A percentile compares a stretch with the other conserved stretches of the same genome.
Conservation (phyloP, 1,284 basidiomycete genomes). For the Singerocomus inundabilis region DNA sequence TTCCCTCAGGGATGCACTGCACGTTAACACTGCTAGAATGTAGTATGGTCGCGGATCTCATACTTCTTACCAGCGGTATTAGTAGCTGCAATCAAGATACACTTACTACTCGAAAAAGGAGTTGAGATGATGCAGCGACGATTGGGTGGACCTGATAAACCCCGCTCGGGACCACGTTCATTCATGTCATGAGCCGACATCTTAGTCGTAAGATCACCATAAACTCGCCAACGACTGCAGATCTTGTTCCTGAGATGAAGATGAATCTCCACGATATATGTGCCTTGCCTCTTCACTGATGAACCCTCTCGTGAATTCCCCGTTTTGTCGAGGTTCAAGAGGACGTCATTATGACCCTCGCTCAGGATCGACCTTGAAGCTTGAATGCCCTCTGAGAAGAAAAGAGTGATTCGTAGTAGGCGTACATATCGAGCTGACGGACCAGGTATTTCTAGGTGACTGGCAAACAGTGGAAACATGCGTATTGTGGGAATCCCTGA, state of each 20-base stretch:
- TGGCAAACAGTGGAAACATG: constrained; percentile 61
- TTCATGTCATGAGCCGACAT: background rate
- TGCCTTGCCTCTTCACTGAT: background rate
- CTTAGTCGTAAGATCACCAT: background rate
- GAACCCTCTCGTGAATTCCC: too few relatives aligned
- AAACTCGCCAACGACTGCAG: background rate
- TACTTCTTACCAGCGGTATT: too few relatives aligned
- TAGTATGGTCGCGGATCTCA: too few relatives aligned
- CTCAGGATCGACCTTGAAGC: background rate
- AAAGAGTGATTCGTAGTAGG: constrained; percentile 44
- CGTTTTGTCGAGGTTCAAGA: background rate
- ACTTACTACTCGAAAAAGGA: too few relatives aligned
- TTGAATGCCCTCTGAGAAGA: background rate
- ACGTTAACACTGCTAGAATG: too few relatives aligned
- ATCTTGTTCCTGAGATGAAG: background rate
- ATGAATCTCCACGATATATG: background rate
- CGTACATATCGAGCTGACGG: constrained; percentile 65
- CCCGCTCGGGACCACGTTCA: background rate
- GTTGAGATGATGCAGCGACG: too few relatives aligned
- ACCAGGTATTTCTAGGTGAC: constrained; percentile 62
- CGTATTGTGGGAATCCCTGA: constrained; percentile 9
- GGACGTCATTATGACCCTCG: too few relatives aligned
- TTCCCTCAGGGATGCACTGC: too few relatives aligned
- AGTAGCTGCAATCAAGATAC: too few relatives aligned
- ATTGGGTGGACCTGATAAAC: too few relatives aligned